These are phyloP conservation scores for Spathaspora boniae DNA, from an alignment of 805 yeast genomes.

Conservation along the genomic window DNA sequence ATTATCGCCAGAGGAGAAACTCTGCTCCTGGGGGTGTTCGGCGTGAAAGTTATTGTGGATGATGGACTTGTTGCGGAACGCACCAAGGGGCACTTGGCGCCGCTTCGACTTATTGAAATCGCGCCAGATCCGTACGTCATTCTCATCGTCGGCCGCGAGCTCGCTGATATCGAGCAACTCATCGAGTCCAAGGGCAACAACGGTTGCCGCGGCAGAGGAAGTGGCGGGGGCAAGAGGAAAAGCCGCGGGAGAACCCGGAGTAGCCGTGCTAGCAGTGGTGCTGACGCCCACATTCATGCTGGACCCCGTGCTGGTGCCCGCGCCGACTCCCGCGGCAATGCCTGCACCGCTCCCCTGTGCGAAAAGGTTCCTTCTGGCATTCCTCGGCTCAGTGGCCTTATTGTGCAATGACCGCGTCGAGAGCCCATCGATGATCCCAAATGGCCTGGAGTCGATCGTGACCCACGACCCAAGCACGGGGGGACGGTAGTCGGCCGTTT, in stretches of 20 bases:
- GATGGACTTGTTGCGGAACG: constrained; percentile 73
- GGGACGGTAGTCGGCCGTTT: constrained; percentile 81
- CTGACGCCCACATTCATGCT: no score
- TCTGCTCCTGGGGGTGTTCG: not conserved
- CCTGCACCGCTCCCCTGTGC: no score
- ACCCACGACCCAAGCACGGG: constrained; percentile 94
- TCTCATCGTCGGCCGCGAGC: constrained; percentile 67
- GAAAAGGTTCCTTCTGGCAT: no score
- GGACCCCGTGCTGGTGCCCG: no score
- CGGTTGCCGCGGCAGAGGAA: constrained; percentile 22
- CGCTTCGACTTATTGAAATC: constrained; percentile 44
- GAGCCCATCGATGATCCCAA: constrained; percentile 91
- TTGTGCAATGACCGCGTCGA: constrained; percentile 70
- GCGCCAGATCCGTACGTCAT: constrained; percentile 47
- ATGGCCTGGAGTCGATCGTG: constrained; percentile 73
- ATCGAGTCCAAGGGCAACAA: constrained; percentile 51
- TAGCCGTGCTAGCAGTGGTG: constrained; percentile 4
- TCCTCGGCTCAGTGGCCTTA: constrained; percentile 9
- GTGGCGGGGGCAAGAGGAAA: constrained; percentile 10
- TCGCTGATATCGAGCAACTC: constrained; percentile 87
- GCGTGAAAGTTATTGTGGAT: constrained; percentile 17
- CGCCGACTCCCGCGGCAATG: no score
- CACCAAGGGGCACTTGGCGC: constrained; percentile 67
- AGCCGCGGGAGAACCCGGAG: constrained; percentile 1
- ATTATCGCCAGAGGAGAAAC: not conserved